These are phyloP conservation scores for Microbotryum scabiosae DNA, from an alignment of 1,284 basidiomycete species.

Conservation along the genomic window DNA sequence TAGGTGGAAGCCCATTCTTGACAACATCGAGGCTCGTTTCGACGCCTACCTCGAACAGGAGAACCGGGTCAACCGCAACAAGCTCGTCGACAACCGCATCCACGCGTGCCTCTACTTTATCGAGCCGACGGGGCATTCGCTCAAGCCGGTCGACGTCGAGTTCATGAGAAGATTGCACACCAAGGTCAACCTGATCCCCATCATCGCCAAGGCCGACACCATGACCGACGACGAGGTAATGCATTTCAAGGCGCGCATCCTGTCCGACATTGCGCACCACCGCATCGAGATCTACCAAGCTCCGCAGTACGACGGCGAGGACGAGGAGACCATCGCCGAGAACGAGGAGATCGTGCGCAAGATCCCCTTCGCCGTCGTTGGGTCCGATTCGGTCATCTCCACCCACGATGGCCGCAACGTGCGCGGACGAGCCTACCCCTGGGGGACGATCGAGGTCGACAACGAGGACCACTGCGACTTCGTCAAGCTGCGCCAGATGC, in stretches of 20 bases:
- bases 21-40: constrained; percentile 92
- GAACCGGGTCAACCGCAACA: constrained; percentile 86
- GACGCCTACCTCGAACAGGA: constrained; percentile 95
- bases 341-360: constrained; percentile 94
- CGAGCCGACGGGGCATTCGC: constrained; percentile 92
- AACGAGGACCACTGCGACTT: constrained; percentile 98
- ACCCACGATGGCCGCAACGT: constrained; percentile 80
- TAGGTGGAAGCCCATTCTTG: constrained; percentile 94
- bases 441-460: constrained; percentile 96
- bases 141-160: constrained; percentile 94
- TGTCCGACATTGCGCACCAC: constrained; percentile 83
- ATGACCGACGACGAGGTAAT: constrained; percentile 88
- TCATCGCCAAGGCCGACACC: constrained; percentile 94
- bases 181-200: constrained; percentile 92
- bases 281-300: constrained; percentile 94
- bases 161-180: constrained; percentile 93
- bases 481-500: constrained; percentile 96
- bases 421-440: constrained; percentile 86
- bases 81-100: constrained; percentile 61
- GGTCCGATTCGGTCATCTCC: constrained; percentile 70
- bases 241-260: constrained; percentile 79
- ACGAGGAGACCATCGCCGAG: constrained; percentile 91
- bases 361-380: constrained; percentile 94
- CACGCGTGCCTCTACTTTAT: constrained; percentile 97
- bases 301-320: constrained; percentile 89